These are phyloP conservation scores for Tremellales sp. DNA, from an alignment of 1,284 basidiomycete genomes.

Conservation along the genomic window DNA sequence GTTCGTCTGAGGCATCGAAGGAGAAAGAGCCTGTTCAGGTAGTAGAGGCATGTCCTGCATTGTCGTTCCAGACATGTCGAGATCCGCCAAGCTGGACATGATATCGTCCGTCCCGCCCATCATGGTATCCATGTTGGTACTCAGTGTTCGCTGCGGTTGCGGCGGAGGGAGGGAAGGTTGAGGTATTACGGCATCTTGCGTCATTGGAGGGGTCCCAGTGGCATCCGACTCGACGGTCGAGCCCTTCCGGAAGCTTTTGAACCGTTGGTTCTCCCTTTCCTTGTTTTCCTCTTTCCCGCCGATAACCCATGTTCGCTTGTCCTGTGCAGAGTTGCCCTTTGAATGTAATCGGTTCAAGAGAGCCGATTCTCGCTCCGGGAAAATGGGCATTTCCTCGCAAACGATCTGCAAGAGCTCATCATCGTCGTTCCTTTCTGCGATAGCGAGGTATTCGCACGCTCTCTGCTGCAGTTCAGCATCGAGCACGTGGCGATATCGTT, in stretches of 20 bases:
- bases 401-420: slow-evolving; percentile 90
- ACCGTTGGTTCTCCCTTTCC: slow-evolving; percentile 61
- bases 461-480: slow-evolving; percentile 97
- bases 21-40: slow-evolving; percentile 6
- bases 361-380: slow-evolving; percentile 89
- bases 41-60: slow-evolving; percentile 37
- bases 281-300: slow-evolving; percentile 88
- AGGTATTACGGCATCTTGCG: slow-evolving; percentile 1
- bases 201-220: neutral
- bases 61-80: slow-evolving; percentile 62
- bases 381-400: slow-evolving; percentile 99
- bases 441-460: slow-evolving; percentile 90
- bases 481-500: slow-evolving; percentile 95
- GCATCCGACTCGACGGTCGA: slow-evolving; percentile 3
- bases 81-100: slow-evolving; percentile 71
- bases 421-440: slow-evolving; percentile 74
- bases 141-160: slow-evolving; percentile 12
- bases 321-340: slow-evolving; percentile 83
- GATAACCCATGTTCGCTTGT: slow-evolving; percentile 93
- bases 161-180: slow-evolving; percentile 4
- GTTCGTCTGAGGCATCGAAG: slow-evolving; percentile 6
- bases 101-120: slow-evolving; percentile 56
- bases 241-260: slow-evolving; percentile 50
- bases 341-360: slow-evolving; percentile 78
- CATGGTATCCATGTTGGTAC: slow-evolving; percentile 28